Evolutionary conservation across 2,329 filamentous ascomycete genomes (phyloP), one percentile per base, ranked within the genome.

Genomic region (Aspergillus persii): DNA sequence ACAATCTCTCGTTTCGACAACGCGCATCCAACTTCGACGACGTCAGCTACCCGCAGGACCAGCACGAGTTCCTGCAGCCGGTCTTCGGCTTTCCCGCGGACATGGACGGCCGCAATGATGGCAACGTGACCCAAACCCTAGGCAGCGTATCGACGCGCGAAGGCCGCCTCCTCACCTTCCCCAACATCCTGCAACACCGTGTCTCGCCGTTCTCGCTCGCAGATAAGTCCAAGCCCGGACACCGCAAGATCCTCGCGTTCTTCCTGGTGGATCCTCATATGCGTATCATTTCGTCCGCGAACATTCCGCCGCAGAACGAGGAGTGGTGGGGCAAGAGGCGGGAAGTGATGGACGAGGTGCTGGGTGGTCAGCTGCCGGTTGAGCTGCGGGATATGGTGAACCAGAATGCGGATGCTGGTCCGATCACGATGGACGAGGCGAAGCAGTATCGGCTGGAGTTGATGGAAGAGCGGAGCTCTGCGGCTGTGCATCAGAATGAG

Each of bases 181-280:
- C 61, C 0, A 61, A 63, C 30, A 56, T 70, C 8, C 68, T 80
- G 26, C 84, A 87, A 66, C 80, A 86, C 67, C 69, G 77, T 52
- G 79, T 86, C 15, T 68, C 78, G 47, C 69, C 81, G 2, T 85
- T 87, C 71, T 61, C 72, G 12, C 76, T 86, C 8, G 66, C 67
- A 30, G 82, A 89, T 61, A 66, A 66, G 0, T 80, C 78, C 0
- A 80, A 78, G 57, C 80, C 82, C 0, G 85, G 85, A 2, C 81
- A 87, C 65, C 75, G 82, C 12, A 81, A 83, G 63, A 81, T 87
- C 56, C 71, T 88, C 0, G 82, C 81, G 0, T 74, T 88, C 44
- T 88, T 82, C 68, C 77, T 89, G 2, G 80, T 88, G 0, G 85
- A 88, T 63, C 85, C 85, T 0, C 66, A 79, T 31, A 65, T 73